Percentiles rank a stretch among this genome's conserved stretches.
Evolutionary conservation across 495 filamentous ascomycete genomes (phyloP).

Genomic region (Physcia stellaris): DNA sequence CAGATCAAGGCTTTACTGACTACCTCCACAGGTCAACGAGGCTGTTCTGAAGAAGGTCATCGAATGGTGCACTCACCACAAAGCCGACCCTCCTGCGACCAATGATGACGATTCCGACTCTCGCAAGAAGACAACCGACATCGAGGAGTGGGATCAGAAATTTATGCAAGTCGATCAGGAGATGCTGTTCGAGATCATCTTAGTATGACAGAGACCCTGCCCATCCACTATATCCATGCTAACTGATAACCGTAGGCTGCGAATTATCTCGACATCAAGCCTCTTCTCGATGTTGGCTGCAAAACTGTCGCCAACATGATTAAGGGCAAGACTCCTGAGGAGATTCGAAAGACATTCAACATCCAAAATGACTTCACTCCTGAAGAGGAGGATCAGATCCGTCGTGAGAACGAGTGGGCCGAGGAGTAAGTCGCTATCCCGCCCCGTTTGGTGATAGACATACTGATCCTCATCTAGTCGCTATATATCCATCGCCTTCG

Average conservation of each 20-base stretch:
- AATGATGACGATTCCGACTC: constrained; percentile 83
- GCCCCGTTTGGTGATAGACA: too few relatives aligned
- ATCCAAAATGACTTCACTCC: constrained; percentile 65
- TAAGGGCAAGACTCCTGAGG: constrained; percentile 59
- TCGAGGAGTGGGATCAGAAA: constrained; percentile 99
- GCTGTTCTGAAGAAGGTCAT: constrained; percentile 87
- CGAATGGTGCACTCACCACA: constrained; percentile 95
- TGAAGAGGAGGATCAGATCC: constrained; percentile 61
- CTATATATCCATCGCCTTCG: too few relatives aligned
- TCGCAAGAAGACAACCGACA: constrained; percentile 95
- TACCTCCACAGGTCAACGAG: constrained; percentile 62
- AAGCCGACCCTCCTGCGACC: constrained; percentile 60
- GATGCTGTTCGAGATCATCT: constrained; percentile 98
- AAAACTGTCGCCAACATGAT: constrained; percentile 63
- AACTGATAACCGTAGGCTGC: constrained; percentile 31
- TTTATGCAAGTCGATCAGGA: constrained; percentile 99
- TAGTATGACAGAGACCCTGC: constrained; percentile 42
- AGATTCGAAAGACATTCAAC: constrained; percentile 66
- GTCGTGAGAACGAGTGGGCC: constrained; percentile 61
- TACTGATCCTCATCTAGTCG: too few relatives aligned
- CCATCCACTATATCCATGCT: not conserved
- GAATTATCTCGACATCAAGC: constrained; percentile 63
- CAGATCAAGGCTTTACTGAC: constrained; percentile 5
- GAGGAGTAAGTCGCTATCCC: constrained; percentile 39
- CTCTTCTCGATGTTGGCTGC: constrained; percentile 52